Evolutionary conservation across 257 asterid genomes (phyloP).

Genomic region (Forsythia suspensa): DNA sequence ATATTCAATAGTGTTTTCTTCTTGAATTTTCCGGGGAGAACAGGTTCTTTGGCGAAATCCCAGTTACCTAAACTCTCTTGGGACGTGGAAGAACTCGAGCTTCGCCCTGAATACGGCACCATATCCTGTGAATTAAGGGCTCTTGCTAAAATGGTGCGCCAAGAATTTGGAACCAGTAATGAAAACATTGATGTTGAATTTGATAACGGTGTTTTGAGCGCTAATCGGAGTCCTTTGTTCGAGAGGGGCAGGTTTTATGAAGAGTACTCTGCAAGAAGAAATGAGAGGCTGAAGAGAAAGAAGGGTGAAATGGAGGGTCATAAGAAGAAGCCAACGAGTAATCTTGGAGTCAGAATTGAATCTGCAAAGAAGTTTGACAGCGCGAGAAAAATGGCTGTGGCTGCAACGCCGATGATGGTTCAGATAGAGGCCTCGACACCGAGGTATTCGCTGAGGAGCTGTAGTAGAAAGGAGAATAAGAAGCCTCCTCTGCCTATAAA

Average conservation of each 20-base stretch:
- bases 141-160: slow-evolving; percentile 68
- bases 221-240: slow-evolving; percentile 54
- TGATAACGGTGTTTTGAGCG: slow-evolving; percentile 6
- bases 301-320: slow-evolving; percentile 55
- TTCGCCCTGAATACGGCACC: slow-evolving; percentile 67
- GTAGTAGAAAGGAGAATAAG: slow-evolving; percentile 58
- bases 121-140: slow-evolving; percentile 74
- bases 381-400: slow-evolving; percentile 39
- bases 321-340: slow-evolving; percentile 53
- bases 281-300: slow-evolving; percentile 86
- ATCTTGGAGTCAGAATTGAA: slow-evolving; percentile 80
- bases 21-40: not conserved
- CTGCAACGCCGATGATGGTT: slow-evolving; percentile 53
- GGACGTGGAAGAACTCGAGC: slow-evolving; percentile 39
- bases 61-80: slow-evolving; percentile 41
- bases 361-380: slow-evolving; percentile 59
- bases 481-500: slow-evolving; percentile 59
- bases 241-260: slow-evolving; percentile 88
- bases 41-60: slow-evolving; percentile 65
- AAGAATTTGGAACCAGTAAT: slow-evolving; percentile 45
- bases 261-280: slow-evolving; percentile 77
- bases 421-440: slow-evolving; percentile 53
- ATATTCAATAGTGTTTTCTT: not conserved
- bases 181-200: slow-evolving; percentile 6
- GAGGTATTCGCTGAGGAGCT: slow-evolving; percentile 76